These are phyloP conservation scores for Flaveria sonorensis DNA, from an alignment of 129 eudicot species.

Conservation along the genomic window DNA sequence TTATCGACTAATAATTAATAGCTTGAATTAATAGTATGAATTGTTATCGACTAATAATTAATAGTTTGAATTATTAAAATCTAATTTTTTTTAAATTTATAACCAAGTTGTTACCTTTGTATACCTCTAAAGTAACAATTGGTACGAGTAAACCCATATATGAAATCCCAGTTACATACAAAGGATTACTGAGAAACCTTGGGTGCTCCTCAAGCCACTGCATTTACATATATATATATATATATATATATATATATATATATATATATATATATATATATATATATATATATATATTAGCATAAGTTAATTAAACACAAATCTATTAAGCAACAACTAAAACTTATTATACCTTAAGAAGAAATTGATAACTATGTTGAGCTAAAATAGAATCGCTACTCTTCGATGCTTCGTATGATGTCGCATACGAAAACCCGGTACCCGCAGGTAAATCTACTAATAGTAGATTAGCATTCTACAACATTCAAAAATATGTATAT, in stretches of 20 bases:
- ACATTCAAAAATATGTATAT: background rate
- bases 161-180: slow-evolving; percentile 28
- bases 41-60: too few relatives aligned
- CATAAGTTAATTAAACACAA: background rate
- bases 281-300: background rate
- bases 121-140: slow-evolving; percentile 21
- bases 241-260: background rate
- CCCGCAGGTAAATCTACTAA: slow-evolving; percentile 37
- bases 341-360: slow-evolving; percentile 33
- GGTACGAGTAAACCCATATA: slow-evolving; percentile 27
- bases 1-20: too few relatives aligned
- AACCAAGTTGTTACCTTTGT: slow-evolving; percentile 14
- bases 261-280: background rate
- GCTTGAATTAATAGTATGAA: too few relatives aligned
- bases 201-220: slow-evolving; percentile 35
- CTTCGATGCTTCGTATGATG: slow-evolving; percentile 12
- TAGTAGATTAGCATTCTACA: slow-evolving; percentile 37
- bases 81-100: background rate
- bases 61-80: too few relatives aligned
- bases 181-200: slow-evolving; percentile 21
- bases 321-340: background rate
- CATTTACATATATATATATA: background rate
- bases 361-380: slow-evolving; percentile 27
- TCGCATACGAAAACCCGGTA: slow-evolving; percentile 37
- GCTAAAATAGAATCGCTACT: slow-evolving; percentile 32